These are phyloP conservation scores for Wallacemonas collosoma DNA, from an alignment of 208 protist species.

Conservation along the genomic window DNA sequence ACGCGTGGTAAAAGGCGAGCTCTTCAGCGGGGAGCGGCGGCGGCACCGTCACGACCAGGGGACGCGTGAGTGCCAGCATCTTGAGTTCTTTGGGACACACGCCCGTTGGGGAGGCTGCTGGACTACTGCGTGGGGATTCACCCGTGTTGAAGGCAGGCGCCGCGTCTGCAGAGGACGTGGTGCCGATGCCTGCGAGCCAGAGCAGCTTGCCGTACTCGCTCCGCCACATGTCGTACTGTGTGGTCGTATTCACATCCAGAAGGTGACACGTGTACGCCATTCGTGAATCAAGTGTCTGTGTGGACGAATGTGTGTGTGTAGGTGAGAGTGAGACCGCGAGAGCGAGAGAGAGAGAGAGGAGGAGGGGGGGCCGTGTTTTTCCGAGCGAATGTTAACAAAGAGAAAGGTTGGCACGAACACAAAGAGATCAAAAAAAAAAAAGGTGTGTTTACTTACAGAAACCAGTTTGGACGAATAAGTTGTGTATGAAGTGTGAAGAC, in stretches of 20 bases:
- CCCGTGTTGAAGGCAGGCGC: conserved; percentile 16
- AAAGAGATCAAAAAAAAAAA: too few relatives aligned
- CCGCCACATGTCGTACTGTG: not conserved
- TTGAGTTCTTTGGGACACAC: conserved; percentile 23
- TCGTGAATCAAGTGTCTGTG: not conserved
- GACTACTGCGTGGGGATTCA: conserved; percentile 6
- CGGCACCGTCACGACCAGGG: conserved; percentile 31
- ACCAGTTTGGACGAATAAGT: too few relatives aligned
- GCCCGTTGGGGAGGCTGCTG: conserved; percentile 23
- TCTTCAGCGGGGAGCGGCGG: conserved; percentile 14
- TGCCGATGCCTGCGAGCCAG: conserved; percentile 6
- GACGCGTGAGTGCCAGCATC: conserved; percentile 29
- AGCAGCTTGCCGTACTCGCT: not conserved
- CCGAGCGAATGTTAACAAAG: too few relatives aligned
- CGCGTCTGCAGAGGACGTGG: not conserved
- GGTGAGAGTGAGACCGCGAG: too few relatives aligned
- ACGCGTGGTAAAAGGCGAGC: conserved; percentile 21
- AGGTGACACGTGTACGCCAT: conserved; percentile 16
- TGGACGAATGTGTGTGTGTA: not conserved
- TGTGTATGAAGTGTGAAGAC: too few relatives aligned
- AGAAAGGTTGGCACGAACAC: too few relatives aligned
- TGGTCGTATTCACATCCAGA: conserved; percentile 2
- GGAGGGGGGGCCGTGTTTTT: too few relatives aligned
- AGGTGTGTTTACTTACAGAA: too few relatives aligned
- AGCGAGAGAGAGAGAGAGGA: too few relatives aligned